Conservation (phyloP, 2,329 filamentous ascomycete species). For the Eutypella sp. region DNA sequence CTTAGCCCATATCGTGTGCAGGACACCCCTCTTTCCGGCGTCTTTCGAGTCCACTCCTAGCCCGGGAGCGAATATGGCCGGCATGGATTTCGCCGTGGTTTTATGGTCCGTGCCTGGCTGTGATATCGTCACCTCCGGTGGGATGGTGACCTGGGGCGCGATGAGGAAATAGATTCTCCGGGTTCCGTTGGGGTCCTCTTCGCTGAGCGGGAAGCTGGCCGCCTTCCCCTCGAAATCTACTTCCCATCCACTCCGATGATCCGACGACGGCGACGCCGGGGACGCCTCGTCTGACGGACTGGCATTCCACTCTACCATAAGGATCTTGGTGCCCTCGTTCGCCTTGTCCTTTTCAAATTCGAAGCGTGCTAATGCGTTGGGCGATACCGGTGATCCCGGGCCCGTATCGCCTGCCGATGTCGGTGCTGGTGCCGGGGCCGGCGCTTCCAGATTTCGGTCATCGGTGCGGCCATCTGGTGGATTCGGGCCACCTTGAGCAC, state of each 20-base stretch:
- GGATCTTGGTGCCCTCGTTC: conserved; percentile 81
- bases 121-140: conserved; percentile 64
- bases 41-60: conserved; percentile 62
- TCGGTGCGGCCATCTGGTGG: background rate
- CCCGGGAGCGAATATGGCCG: conserved; percentile 78
- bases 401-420: conserved; percentile 33
- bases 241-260: conserved; percentile 51
- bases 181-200: conserved; percentile 40
- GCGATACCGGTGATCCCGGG: conserved; percentile 41
- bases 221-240: conserved; percentile 81
- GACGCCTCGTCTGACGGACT: conserved; percentile 30
- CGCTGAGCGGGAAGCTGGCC: conserved; percentile 62
- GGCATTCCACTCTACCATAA: conserved; percentile 86
- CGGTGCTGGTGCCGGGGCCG: conserved; percentile 15
- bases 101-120: conserved; percentile 31
- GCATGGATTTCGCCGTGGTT: conserved; percentile 69
- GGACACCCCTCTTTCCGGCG: conserved; percentile 70
- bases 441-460: conserved; percentile 1
- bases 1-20: conserved; percentile 90
- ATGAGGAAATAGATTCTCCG: conserved; percentile 77
- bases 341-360: conserved; percentile 76
- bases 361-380: conserved; percentile 68
- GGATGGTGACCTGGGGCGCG: conserved; percentile 65
- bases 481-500: background rate
- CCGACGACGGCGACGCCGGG: conserved; percentile 20